A percentile compares a stretch with the other conserved stretches of the same genome.
phyloP scores from a whole-genome alignment of 2,329 filamentous ascomycete species.

The Fusarium liriodendri region DNA sequence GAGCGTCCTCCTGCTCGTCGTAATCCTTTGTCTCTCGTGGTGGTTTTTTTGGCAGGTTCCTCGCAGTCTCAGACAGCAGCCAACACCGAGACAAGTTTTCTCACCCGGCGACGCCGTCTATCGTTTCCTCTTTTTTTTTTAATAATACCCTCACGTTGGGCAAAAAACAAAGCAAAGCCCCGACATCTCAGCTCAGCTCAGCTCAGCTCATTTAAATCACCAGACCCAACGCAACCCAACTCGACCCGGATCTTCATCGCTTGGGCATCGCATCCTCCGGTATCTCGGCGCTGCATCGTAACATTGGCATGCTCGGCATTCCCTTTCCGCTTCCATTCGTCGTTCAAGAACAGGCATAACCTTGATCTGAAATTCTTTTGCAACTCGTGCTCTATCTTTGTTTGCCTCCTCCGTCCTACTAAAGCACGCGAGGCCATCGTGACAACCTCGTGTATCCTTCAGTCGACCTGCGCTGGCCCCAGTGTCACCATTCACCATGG shows the following conservation, averaged over 20 bases:
- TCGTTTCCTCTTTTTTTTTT: conserved; percentile 16
- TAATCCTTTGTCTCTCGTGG: neutral
- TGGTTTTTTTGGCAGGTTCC: conserved; percentile 28
- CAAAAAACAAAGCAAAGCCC: conserved; percentile 16
- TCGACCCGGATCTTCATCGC: conserved; percentile 15
- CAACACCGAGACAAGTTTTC: conserved; percentile 7
- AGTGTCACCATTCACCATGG: conserved; percentile 52
- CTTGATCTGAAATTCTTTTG: conserved; percentile 14
- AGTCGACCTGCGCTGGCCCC: conserved; percentile 8
- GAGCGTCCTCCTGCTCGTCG: conserved; percentile 8
- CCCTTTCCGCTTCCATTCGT: conserved; percentile 40
- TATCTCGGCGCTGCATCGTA: conserved; percentile 33
- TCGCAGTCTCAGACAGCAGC: conserved; percentile 20
- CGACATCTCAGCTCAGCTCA: conserved; percentile 15
- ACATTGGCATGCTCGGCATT: conserved; percentile 46
- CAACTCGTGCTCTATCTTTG: conserved; percentile 1
- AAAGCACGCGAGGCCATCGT: conserved; percentile 15
- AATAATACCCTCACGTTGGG: conserved; percentile 11
- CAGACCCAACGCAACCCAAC: conserved; percentile 17
- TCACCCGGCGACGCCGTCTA: conserved; percentile 18
- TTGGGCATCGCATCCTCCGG: conserved; percentile 27
- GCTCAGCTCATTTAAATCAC: conserved; percentile 21
- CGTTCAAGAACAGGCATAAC: conserved; percentile 25
- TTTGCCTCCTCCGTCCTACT: conserved; percentile 13
- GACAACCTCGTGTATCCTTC: conserved; percentile 12